Evolutionary conservation across 1,139 yeast genomes (phyloP).

Genomic region (Kurtzmaniella quercitrusa): DNA sequence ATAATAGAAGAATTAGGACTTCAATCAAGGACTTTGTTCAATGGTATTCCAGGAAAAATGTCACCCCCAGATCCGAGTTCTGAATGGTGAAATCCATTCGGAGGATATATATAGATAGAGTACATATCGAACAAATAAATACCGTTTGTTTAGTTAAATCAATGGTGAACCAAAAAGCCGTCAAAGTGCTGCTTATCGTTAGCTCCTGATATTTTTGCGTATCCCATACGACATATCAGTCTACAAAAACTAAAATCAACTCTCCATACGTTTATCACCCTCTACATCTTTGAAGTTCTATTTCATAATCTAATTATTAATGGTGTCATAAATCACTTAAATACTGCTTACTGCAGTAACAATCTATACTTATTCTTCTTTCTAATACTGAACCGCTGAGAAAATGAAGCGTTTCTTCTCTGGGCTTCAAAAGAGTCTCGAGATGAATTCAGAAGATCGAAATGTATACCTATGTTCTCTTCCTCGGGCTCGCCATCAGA

Average conservation of each 20-base stretch:
- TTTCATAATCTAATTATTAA: too few relatives aligned
- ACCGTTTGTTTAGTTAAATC: neutral
- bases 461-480: constrained; percentile 15
- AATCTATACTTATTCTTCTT: constrained; percentile 17
- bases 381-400: neutral
- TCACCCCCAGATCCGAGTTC: constrained; percentile 46
- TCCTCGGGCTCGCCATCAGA: constrained; percentile 15
- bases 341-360: neutral
- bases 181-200: too few relatives aligned
- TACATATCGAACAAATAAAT: neutral
- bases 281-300: too few relatives aligned
- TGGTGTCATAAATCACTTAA: too few relatives aligned
- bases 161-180: too few relatives aligned
- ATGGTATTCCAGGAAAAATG: constrained; percentile 80
- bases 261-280: too few relatives aligned
- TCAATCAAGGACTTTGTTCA: constrained; percentile 70
- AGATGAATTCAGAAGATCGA: constrained; percentile 28
- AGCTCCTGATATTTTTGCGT: too few relatives aligned
- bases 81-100: neutral
- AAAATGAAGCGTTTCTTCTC: neutral
- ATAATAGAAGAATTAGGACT: constrained; percentile 67
- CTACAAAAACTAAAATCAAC: neutral
- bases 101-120: neutral
- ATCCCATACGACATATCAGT: neutral
- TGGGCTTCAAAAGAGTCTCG: constrained; percentile 23